These are phyloP conservation scores for Solanum ahanhuiri DNA, from an alignment of 257 asterid species.

Conservation along the genomic window DNA sequence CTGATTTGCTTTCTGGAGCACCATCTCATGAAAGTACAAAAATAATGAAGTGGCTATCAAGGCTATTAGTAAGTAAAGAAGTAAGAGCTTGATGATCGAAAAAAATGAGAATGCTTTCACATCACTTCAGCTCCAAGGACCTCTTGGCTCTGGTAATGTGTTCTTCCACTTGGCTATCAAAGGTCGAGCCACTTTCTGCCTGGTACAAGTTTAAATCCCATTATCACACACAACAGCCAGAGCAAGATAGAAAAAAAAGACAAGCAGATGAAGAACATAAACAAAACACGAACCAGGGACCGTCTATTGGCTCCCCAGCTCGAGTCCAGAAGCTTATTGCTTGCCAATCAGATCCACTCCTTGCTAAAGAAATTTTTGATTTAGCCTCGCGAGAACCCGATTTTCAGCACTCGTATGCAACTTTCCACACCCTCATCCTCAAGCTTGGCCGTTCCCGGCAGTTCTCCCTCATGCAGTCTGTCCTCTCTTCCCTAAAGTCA, in stretches of 20 bases:
- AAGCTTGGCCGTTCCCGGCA: conserved; percentile 70
- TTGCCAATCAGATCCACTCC: conserved; percentile 70
- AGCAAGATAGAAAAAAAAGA: conserved; percentile 7
- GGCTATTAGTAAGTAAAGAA: neutral
- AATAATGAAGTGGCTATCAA: neutral
- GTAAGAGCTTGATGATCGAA: neutral
- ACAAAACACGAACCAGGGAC: conserved; percentile 11
- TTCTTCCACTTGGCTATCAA: neutral
- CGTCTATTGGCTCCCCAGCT: conserved; percentile 45
- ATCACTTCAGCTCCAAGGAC: neutral
- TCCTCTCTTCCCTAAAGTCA: conserved; percentile 47
- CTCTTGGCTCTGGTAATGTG: neutral
- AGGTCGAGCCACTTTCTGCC: neutral
- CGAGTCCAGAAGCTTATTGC: conserved; percentile 60
- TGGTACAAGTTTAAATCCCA: neutral
- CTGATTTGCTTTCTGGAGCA: neutral
- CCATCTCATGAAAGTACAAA: neutral
- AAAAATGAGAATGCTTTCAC: neutral
- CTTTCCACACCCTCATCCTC: conserved; percentile 58
- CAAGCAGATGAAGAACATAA: conserved; percentile 8
- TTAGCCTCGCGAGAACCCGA: conserved; percentile 63
- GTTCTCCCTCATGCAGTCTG: conserved; percentile 53
- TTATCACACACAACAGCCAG: neutral
- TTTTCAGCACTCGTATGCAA: conserved; percentile 55
- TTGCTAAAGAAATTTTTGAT: conserved; percentile 82